These are phyloP conservation scores for Russula olivacea DNA, from an alignment of 768 basidiomycete species.

Conservation along the genomic window DNA sequence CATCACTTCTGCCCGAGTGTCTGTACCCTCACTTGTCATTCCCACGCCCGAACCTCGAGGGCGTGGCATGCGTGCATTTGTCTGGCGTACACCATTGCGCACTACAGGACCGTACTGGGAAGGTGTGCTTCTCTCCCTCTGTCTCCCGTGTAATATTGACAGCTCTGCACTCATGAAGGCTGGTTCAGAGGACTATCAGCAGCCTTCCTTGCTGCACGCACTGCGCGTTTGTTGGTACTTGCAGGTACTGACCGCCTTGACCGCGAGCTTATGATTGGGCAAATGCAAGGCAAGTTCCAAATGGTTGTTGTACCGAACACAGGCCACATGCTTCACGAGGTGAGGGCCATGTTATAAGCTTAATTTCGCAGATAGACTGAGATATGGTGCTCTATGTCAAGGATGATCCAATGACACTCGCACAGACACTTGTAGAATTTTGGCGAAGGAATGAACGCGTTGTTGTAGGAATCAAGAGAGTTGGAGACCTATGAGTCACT, in stretches of 20 bases:
- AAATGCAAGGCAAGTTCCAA: conserved; percentile 86
- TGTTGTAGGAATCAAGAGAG: conserved; percentile 52
- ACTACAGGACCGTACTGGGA: conserved; percentile 88
- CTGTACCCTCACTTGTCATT: conserved; percentile 73
- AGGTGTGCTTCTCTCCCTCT: conserved; percentile 44
- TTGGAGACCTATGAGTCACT: conserved; percentile 40
- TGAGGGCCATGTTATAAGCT: conserved; percentile 32
- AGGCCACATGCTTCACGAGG: conserved; percentile 95
- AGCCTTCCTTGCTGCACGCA: conserved; percentile 69
- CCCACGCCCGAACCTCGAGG: conserved; percentile 35
- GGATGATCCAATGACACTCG: conserved; percentile 81
- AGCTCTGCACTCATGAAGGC: conserved; percentile 40
- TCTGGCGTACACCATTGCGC: conserved; percentile 80
- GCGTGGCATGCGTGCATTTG: conserved; percentile 39
- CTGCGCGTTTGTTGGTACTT: conserved; percentile 82
- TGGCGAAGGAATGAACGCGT: conserved; percentile 84
- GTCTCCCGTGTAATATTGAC: background rate
- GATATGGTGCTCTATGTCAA: conserved; percentile 31
- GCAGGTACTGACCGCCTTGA: conserved; percentile 94
- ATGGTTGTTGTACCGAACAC: conserved; percentile 80
- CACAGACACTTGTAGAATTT: conserved; percentile 79
- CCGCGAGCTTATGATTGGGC: conserved; percentile 86
- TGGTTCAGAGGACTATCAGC: conserved; percentile 86
- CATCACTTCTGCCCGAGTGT: conserved; percentile 74
- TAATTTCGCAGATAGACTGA: background rate